Evolutionary conservation across 2,329 filamentous ascomycete species (phyloP), one percentile per base, ranked within the genome.

Genomic region (Colletotrichum salicis): DNA sequence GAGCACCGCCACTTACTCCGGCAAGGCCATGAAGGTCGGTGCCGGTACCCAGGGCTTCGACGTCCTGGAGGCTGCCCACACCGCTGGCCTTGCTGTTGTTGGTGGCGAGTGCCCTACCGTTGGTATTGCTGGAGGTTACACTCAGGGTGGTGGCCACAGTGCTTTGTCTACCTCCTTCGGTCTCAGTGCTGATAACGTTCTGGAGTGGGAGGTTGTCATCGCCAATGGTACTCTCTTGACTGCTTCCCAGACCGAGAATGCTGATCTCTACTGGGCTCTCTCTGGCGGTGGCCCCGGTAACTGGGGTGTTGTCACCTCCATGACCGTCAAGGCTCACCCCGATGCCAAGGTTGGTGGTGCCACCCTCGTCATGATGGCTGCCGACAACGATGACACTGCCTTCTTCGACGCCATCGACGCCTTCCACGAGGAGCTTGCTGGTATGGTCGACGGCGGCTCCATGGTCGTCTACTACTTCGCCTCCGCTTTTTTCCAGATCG

Each of bases 91-190:
- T 13, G 68, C 56, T 11, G 33, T 73, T 12, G 71, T 73, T 6
- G 86, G 85, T n/a, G 89, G 89, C 6, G 86, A 64, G 54, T 87
- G 84, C 73, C 79, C 84, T 1, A 87, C 85, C 0, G 89, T 92
- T 5, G 89, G 89, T 2, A 74, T 90, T 6, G 86, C 87, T 0
- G 90, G 90, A n/a, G 90, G 90, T 1, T 92, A 87, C 74, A 85
- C 82, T 2, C 88, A 90, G 76, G 89, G 89, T 5, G 90, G 89
- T 11, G 90, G 91, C 0, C 89, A 91, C 76, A 86, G 84, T 1
- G 81, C 85, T 0, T 80, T 92, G 1, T 82, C 82, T 35, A 86
- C 86, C 1, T 80, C 76, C 13, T 88, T 86, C 58, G 91, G 91
- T 7, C 81, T 93, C 0, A 87, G 80, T 11, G 89, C 89, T 0